These are phyloP conservation scores for Linum tenue DNA, from an alignment of 345 rosid genomes.

Conservation along the genomic window DNA sequence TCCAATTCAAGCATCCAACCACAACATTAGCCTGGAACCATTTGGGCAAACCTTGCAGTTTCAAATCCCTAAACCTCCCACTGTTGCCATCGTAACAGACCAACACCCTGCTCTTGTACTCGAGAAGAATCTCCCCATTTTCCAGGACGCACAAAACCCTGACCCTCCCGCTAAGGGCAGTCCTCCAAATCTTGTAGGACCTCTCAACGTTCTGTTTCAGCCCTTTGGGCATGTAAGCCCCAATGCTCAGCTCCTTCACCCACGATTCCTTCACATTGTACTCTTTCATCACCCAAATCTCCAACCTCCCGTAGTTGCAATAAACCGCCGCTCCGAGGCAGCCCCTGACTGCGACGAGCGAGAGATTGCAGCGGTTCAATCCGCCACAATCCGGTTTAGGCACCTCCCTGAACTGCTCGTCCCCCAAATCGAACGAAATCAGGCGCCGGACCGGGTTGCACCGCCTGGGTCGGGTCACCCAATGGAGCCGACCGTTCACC, in stretches of 20 bases:
- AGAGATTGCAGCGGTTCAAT: slow-evolving; percentile 49
- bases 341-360: slow-evolving; percentile 42
- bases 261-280: slow-evolving; percentile 10
- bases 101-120: slow-evolving; percentile 14
- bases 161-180: not conserved
- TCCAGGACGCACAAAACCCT: not conserved
- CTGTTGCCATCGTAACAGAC: slow-evolving; percentile 15
- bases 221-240: slow-evolving; percentile 11
- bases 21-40: slow-evolving; percentile 19
- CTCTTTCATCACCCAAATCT: slow-evolving; percentile 55
- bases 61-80: slow-evolving; percentile 16
- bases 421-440: slow-evolving; percentile 61
- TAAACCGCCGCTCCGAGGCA: slow-evolving; percentile 58
- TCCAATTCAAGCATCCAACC: slow-evolving; percentile 14
- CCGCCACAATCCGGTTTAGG: slow-evolving; percentile 66
- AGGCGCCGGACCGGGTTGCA: slow-evolving; percentile 50
- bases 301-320: slow-evolving; percentile 63
- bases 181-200: not conserved
- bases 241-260: slow-evolving; percentile 5
- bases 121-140: slow-evolving; percentile 22
- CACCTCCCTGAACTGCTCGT: slow-evolving; percentile 67
- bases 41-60: slow-evolving; percentile 17
- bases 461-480: slow-evolving; percentile 55
- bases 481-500: slow-evolving; percentile 71
- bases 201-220: slow-evolving; percentile 1